Evolutionary conservation across 2,329 filamentous ascomycete genomes (phyloP), one percentile per base, ranked within the genome.

Genomic region (Aspergillus brasiliensis): DNA sequence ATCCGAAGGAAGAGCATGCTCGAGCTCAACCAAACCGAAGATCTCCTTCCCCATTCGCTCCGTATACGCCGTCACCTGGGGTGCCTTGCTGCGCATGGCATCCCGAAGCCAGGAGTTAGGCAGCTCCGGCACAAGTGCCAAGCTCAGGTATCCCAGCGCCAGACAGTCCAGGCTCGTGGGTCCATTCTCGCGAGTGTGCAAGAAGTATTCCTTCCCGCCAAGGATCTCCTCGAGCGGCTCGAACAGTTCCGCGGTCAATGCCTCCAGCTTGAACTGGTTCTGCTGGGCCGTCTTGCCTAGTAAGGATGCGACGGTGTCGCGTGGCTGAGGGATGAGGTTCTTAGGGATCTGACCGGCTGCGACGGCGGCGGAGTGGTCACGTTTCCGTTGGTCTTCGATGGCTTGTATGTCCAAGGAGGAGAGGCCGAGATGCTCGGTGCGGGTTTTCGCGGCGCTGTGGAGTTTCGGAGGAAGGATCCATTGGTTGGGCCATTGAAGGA

Each of bases 401-500:
- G 73, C 72, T 69, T 89, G 86, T 34, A 86, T 81, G 68, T 91
- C 89, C 40, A 92, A 78, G 37, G 86, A 84, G 8, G 86, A 87
- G 56, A 94, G 81, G 13, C 88, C 88, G 2, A 92, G 81, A 67
- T 90, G 85, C 58, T 86, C 85, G 8, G 91, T 93, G 64, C 89
- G 84, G 63, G 81, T 77, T 69, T 90, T 85, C 28, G 93, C 92
- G 38, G 86, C 82, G 10, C 87, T 81, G 52, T 92, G 90, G 56
- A 92, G 81, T 58, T 86, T 81, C 0, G 90, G 88, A 2, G 93
- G 93, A 5, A 96, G 82, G 44, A 90, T 90, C 86, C 95, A 99
- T 68, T 93, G 93, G 63, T 92, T 83, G 17, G 95, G 92, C 82
- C 95, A 96, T 42, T 90, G 86, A 40, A 98, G 85, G 58, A 97